Evolutionary conservation across 768 basidiomycete genomes (phyloP), one percentile per base, ranked within the genome.

Genomic region (Chiua virens): DNA sequence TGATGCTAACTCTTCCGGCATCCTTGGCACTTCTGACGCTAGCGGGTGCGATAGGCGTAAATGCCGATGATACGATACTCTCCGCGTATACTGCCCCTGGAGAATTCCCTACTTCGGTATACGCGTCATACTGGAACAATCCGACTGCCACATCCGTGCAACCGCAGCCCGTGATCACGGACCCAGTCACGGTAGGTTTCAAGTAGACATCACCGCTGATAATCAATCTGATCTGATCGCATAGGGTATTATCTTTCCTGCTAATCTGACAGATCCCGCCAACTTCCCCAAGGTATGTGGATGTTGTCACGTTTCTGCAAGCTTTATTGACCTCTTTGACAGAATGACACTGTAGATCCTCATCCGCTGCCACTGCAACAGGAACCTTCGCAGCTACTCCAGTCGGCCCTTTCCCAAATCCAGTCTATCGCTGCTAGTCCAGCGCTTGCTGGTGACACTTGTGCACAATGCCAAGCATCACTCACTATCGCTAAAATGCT

Each of bases 81-180:
- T 48, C 75, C 67, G 77, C 76, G 3, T 86, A 79, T 60, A 81
- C 82, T 3, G 85, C 72, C 6, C 79, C 82, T 15, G 85, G 84
- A 17, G 61, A 66, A 14, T 87, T 87, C 62, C 85, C 86, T 1
- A 84, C 84, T 4, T 77, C 82, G 3, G 68, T 75, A 22, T 87
- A 80, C 60, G 64, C 69, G 10, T 73, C 77, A 40, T 89, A 87
- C 65, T 86, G 81, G 72, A 88, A 88, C 62, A 67, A 77, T 55
- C 84, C 86, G 9, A 88, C 84, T 1, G 82, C 79, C 28, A 87
- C 86, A 4, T 78, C 79, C 20, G 80, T 74, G 1, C 87, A 89
- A 64, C 81, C 81, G 5, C 86, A 88, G 64, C 86, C 86, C 2
- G 76, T 87, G 25, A 76, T 89, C 37, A 80, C 85, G 25, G 86